Base-by-base conservation (phyloP, 257 asterid species). In the Solanum chiquidenum region DNA sequence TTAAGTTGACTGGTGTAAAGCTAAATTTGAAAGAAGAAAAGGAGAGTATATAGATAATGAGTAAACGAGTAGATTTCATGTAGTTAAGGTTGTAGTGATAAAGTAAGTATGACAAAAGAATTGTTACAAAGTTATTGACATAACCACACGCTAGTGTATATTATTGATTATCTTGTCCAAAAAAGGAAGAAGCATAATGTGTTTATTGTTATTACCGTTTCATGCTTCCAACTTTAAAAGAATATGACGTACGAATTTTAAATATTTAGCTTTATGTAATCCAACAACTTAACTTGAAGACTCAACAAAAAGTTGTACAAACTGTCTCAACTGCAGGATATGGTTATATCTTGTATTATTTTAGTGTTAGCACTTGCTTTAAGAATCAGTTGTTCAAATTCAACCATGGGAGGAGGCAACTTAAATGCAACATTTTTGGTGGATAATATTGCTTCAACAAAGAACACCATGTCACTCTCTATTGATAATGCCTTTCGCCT, bases 401-500 rank as follows among this genome's bases (percentile, higher is more conserved):
- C 84, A 79, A 79, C 84, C 84, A 27, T 44, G 84, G 62, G 62
- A 52, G 38, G 25, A 79, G 7, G 11, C 66, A 79, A 42, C 25
- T 25, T 79, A 79, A 79, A 79, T 42, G 84, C 64, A 42, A 44
- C 14, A 14, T 79, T 60, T 79, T 44, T 79, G 38, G 27, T 79
- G 64, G 84, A 79, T 44, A 79, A 44, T 52, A 12, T 46, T 33
- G 25, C 71, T 29, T 37, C 37, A 76, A 25, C n/a, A 52, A 76
- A 31, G 83, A 52, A 75, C 64, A 68, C 16, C 73, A 85, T 84
- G 55, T 55, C 66, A 80, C 69, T 90, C 83, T 89, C 93, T 0
- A 83, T 89, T 13, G 87, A 89, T 49, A 69, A 29, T 71, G 52
- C 21, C 49, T 91, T 89, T 84, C 55, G 87, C 16, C 33, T 91